Percentiles rank a stretch among this genome's conserved stretches.
These are phyloP conservation scores for Cladophialophora bantiana DNA, from an alignment of 2,329 filamentous ascomycete genomes.

Conservation along the genomic window DNA sequence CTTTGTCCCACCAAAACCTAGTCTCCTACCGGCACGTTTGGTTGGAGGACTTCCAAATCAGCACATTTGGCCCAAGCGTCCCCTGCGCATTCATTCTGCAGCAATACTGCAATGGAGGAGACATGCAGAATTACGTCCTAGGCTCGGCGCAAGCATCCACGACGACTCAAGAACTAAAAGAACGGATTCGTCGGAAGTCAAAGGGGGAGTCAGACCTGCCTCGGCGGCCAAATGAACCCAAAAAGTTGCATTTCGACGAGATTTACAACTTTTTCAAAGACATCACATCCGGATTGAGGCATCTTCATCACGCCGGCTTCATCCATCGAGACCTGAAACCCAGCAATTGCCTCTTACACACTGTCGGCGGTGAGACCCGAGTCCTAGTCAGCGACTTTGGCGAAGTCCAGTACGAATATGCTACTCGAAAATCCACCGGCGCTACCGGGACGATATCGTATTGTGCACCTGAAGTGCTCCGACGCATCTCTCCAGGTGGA, in stretches of 20 bases:
- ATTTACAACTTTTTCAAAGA: conserved; percentile 98
- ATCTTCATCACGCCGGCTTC: conserved; percentile 89
- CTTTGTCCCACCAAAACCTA: conserved; percentile 90
- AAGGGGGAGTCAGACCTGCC: conserved; percentile 72
- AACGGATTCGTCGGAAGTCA: conserved; percentile 81
- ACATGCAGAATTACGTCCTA: conserved; percentile 87
- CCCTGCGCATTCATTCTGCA: conserved; percentile 97
- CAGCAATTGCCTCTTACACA: conserved; percentile 90
- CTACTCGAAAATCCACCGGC: conserved; percentile 84
- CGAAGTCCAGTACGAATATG: conserved; percentile 87
- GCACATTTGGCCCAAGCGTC: conserved; percentile 85
- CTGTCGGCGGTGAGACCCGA: conserved; percentile 71
- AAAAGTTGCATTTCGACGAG: conserved; percentile 78
- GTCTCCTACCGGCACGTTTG: conserved; percentile 98
- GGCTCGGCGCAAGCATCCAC: conserved; percentile 67
- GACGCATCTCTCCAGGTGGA: conserved; percentile 67
- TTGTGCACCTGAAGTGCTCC: conserved; percentile 92
- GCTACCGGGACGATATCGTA: conserved; percentile 97
- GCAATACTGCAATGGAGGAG: conserved; percentile 94
- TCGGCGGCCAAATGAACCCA: conserved; percentile 49
- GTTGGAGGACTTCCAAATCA: conserved; percentile 87
- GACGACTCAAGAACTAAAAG: conserved; percentile 87
- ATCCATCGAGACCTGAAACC: conserved; percentile 97
- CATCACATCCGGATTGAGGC: conserved; percentile 88
- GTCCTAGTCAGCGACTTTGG: conserved; percentile 98